A percentile compares a stretch with the other conserved stretches of the same genome.
Conservation (phyloP, 2,329 filamentous ascomycete species). For the Fusarium albidum region DNA sequence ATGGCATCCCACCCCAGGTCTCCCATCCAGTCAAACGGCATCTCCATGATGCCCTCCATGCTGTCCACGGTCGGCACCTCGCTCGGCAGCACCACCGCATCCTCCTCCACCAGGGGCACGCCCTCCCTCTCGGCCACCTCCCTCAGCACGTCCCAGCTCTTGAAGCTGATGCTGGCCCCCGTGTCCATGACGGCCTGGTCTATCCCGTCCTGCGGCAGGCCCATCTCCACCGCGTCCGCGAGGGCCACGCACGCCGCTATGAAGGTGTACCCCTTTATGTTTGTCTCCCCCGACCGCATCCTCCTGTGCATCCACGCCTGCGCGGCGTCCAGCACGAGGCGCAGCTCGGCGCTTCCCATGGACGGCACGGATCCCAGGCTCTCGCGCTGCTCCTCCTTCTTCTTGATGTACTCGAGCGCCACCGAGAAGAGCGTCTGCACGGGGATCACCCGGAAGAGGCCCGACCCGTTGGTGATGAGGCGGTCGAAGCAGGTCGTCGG, state of each 20-base stretch:
- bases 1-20: slow-evolving; percentile 36
- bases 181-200: slow-evolving; percentile 42
- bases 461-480: slow-evolving; percentile 50
- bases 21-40: slow-evolving; percentile 39
- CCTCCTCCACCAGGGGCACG: slow-evolving; percentile 11
- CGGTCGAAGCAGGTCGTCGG: slow-evolving; percentile 45
- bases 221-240: slow-evolving; percentile 45
- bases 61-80: slow-evolving; percentile 7
- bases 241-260: slow-evolving; percentile 43
- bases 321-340: slow-evolving; percentile 40
- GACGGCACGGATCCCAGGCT: slow-evolving; percentile 42
- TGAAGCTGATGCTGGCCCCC: slow-evolving; percentile 36
- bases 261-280: slow-evolving; percentile 52
- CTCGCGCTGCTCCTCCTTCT: slow-evolving; percentile 51
- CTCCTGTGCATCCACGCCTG: slow-evolving; percentile 45
- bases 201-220: slow-evolving; percentile 40
- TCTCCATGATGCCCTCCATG: slow-evolving; percentile 38
- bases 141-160: slow-evolving; percentile 44
- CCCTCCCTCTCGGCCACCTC: slow-evolving; percentile 44
- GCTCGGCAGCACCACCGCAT: slow-evolving; percentile 9
- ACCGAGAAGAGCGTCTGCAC: slow-evolving; percentile 52
- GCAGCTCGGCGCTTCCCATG: slow-evolving; percentile 44
- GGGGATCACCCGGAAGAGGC: slow-evolving; percentile 53
- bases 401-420: slow-evolving; percentile 55
- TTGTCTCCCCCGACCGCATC: slow-evolving; percentile 53